Base-by-base conservation (phyloP, 148 eudicot species). In the Rhododendron mucronatum region DNA sequence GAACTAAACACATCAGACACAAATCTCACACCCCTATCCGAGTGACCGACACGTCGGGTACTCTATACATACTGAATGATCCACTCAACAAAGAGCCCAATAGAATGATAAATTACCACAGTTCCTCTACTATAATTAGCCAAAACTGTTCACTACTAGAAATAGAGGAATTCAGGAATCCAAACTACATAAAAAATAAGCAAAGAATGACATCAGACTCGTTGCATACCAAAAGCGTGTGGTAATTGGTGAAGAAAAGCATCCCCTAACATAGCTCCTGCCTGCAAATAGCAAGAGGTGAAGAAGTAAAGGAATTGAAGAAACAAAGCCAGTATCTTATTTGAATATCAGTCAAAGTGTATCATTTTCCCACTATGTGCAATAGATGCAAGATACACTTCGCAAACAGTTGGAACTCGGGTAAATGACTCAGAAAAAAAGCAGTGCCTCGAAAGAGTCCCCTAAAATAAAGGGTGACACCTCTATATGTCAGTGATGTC, bases 241-340 rank as follows among this genome's bases (percentile, higher is more conserved):
- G 98, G 99, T 81, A 96, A 81, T 89, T 96, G 99, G 91, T 96
- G 99, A 91, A 96, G 92, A 91, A 96, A 96, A 81, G 99, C 98
- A 90, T 96, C 98, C 21, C 99, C 99, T 75, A 96, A 88, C 99
- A 95, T 96, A n/a, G 99, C 99, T 90, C 99, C 99, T 44, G 99
- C 99, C 99, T 96, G 93, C 87, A 90, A 81, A 87, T 44, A 78
- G 78, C 53, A 73, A 87, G 41, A 89, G 35, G 28, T 26, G 74
- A 85, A 78, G 51, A 80, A 83, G 47, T 28, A 35, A 85, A 59
- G 14, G 28, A 81, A 37, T 41, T 41, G 20, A 50, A 82, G 47
- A 82, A 77, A 57, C 20, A 78, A 33, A 65, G 47, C 59, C 57
- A 26, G 23, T 13, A 11, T 67, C 28, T 28, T 33, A 2, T 14